Conservation (phyloP, 2,329 filamentous ascomycete species). For the Pseudophaeomoniella oleicola region DNA sequence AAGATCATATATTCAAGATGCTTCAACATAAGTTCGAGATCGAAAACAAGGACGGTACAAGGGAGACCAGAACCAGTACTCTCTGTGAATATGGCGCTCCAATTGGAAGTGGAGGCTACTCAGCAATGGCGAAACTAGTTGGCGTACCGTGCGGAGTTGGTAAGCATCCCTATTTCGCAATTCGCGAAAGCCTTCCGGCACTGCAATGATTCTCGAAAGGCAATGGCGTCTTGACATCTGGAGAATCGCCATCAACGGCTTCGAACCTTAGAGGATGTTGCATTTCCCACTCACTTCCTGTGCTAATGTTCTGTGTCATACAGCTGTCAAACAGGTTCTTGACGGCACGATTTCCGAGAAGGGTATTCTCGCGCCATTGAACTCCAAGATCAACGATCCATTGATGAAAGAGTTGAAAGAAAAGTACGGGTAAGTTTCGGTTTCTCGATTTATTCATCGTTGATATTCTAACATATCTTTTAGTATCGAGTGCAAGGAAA, state of each 20-base stretch:
- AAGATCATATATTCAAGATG: slow-evolving; percentile 24
- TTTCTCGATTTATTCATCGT: neutral
- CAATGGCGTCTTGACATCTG: too few relatives aligned
- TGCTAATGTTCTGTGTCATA: slow-evolving; percentile 15
- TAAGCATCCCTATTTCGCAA: neutral
- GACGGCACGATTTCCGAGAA: slow-evolving; percentile 58
- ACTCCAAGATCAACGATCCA: slow-evolving; percentile 53
- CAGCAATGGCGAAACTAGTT: slow-evolving; percentile 70
- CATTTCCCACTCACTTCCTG: too few relatives aligned
- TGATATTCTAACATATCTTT: neutral
- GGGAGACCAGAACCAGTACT: slow-evolving; percentile 66
- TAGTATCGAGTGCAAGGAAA: neutral
- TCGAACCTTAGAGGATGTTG: too few relatives aligned
- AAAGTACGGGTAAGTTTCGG: neutral
- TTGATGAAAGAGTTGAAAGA: slow-evolving; percentile 55
- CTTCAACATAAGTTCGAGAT: slow-evolving; percentile 55
- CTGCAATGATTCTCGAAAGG: too few relatives aligned
- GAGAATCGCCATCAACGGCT: too few relatives aligned
- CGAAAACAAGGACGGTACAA: slow-evolving; percentile 63
- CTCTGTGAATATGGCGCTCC: slow-evolving; percentile 64
- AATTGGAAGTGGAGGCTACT: slow-evolving; percentile 54
- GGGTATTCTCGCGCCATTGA: slow-evolving; percentile 67
- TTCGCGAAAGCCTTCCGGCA: neutral
- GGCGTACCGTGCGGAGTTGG: slow-evolving; percentile 50
- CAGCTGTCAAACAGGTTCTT: slow-evolving; percentile 66